phyloP scores from a whole-genome alignment of 495 filamentous ascomycete genomes.

The Apodospora peruviana region DNA sequence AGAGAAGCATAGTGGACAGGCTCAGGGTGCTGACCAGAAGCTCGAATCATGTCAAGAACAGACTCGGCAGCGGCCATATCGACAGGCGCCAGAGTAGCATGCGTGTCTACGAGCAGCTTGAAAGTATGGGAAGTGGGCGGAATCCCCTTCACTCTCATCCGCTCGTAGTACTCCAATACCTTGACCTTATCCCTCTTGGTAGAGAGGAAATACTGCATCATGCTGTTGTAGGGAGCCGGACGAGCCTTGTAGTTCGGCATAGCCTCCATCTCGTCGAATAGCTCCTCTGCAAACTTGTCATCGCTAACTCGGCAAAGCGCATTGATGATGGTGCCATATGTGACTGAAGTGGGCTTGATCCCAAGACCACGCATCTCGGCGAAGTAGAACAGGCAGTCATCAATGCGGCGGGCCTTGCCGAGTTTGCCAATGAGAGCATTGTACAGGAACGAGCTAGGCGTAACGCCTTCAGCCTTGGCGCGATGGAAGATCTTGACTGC shows the following conservation, averaged over 20 bases:
- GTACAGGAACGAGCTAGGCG: constrained; percentile 94
- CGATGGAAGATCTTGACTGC: constrained; percentile 95
- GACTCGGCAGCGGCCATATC: constrained; percentile 87
- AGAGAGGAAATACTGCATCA: constrained; percentile 98
- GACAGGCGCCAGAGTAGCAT: constrained; percentile 88
- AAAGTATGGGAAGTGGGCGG: constrained; percentile 91
- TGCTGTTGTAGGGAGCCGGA: constrained; percentile 93
- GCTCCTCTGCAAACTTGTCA: constrained; percentile 93
- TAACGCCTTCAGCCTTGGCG: constrained; percentile 87
- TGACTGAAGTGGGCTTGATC: constrained; percentile 94
- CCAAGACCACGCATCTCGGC: constrained; percentile 90
- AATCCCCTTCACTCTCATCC: constrained; percentile 84
- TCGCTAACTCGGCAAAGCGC: constrained; percentile 95
- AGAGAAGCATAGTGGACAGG: constrained; percentile 93
- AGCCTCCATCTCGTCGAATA: constrained; percentile 98
- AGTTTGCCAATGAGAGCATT: constrained; percentile 98
- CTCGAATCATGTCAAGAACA: constrained; percentile 72
- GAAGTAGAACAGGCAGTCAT: constrained; percentile 97
- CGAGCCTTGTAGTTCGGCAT: constrained; percentile 99
- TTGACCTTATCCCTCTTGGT: constrained; percentile 93
- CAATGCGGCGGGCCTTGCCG: constrained; percentile 93
- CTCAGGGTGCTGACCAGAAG: constrained; percentile 69
- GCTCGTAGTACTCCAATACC: constrained; percentile 92
- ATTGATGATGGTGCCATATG: constrained; percentile 97
- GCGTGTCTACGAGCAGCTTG: constrained; percentile 93